Evolutionary conservation across 805 yeast genomes (phyloP), one percentile per base, ranked within the genome.

Genomic region (Tetrapisispora pingtungensis): DNA sequence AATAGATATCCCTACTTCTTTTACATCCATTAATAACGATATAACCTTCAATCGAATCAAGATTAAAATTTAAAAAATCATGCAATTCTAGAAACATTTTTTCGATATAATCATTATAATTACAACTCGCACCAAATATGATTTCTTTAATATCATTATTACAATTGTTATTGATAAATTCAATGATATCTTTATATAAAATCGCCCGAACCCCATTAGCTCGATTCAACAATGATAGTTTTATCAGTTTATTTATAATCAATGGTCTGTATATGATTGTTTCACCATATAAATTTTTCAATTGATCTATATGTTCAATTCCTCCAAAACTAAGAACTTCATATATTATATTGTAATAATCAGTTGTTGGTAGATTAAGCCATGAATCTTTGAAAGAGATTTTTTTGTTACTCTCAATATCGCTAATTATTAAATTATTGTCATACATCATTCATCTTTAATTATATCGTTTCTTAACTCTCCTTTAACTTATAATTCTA

Each of bases 241-340:
- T 46, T 14, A 47, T 51, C 20, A 61, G 38, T 46, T 62, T 62
- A 15, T 32, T 40, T 31, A 52, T 14, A 59, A 55, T 52, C 7
- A 3, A 7, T 2, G 18, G n/a, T 14, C 40, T 28, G 27, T 37
- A 17, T 3, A 27, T 15, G 3, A 33, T 8, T 3, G 15, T 15
- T 7, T 40, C 26, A 3, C 31, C 42, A 40, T 28, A 41, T 14
- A 24, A 19, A 4, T 28, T 22, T 18, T 14, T 5, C n/a, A 27
- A 26, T 33, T 35, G 17, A 4, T 36, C 45, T 3, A 48, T 36
- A 42, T 60, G 59, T 6, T 45, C 38, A 3, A 59, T 38, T 5
- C 50, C 49, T 8, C 65, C 65, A 47, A 61, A 62, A 24, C 58
- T 42, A 40, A 55, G 58, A 13, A 61, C 40, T 34, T 60, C 65